Conservation (phyloP, 148 eudicot species). For the Persicaria maculosa region DNA sequence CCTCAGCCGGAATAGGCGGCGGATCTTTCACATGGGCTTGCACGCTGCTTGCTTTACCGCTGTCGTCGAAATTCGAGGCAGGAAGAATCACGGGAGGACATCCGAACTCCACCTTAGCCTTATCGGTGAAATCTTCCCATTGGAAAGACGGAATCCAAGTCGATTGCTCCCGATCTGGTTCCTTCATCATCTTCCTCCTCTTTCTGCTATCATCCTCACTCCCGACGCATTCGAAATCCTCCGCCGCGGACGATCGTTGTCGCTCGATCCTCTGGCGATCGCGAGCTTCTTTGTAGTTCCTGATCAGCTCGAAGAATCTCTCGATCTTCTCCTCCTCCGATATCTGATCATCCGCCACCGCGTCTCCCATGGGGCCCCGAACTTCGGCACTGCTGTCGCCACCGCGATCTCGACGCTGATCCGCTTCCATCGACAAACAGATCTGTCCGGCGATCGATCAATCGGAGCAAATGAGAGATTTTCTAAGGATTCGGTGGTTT, state of each 20-base stretch:
- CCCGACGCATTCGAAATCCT: not conserved
- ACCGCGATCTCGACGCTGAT: not conserved
- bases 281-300: conserved; percentile 28
- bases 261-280: not conserved
- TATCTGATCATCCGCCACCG: not conserved
- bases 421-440: not conserved
- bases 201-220: not conserved
- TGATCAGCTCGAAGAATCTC: conserved; percentile 29
- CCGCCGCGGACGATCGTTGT: not conserved
- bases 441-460: not conserved
- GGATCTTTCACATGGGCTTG: not conserved
- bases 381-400: not conserved
- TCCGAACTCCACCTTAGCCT: not conserved
- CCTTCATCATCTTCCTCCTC: conserved; percentile 5
- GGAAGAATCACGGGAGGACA: not conserved
- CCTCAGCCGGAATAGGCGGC: not conserved
- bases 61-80: not conserved
- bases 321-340: conserved; percentile 32
- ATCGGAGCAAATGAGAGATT: not conserved
- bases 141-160: conserved; percentile 28
- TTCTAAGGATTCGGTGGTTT: not conserved
- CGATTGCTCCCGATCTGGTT: not conserved
- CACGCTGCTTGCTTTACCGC: not conserved
- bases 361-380: not conserved
- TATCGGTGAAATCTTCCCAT: conserved; percentile 28